These are phyloP conservation scores for Cucumis melo DNA, from an alignment of 306 rosid species.

Conservation along the genomic window DNA sequence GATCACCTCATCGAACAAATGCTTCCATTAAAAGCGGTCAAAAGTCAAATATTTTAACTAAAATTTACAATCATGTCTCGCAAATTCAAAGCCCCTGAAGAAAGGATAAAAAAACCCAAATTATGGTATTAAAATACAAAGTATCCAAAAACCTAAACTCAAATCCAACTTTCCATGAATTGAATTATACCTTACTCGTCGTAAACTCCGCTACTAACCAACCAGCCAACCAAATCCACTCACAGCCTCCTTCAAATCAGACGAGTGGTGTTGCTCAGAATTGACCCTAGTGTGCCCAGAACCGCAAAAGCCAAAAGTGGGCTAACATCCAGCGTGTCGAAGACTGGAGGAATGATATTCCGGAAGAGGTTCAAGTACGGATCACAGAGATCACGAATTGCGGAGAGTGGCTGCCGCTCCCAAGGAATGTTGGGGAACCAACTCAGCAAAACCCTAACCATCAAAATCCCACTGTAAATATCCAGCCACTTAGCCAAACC, in stretches of 20 bases:
- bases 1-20: neutral
- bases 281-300: conserved; percentile 58
- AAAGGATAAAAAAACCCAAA: neutral
- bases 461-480: conserved; percentile 83
- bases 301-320: conserved; percentile 91
- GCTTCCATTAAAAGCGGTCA: neutral
- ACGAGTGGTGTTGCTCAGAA: conserved; percentile 30
- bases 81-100: neutral
- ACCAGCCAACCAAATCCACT: neutral
- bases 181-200: conserved; percentile 5
- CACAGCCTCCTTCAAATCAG: conserved; percentile 8
- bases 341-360: conserved; percentile 75
- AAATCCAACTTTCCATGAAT: neutral
- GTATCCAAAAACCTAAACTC: neutral
- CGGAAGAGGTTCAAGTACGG: conserved; percentile 78
- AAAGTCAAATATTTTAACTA: conserved; percentile 3
- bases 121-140: neutral
- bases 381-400: conserved; percentile 84
- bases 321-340: conserved; percentile 76
- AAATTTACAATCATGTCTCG: neutral
- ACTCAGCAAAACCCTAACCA: conserved; percentile 91
- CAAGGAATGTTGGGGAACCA: conserved; percentile 98
- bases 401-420: conserved; percentile 86
- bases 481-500: conserved; percentile 87
- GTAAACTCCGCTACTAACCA: neutral